Conservation (phyloP, 306 rosid species). For the Sesbania bispinosa region DNA sequence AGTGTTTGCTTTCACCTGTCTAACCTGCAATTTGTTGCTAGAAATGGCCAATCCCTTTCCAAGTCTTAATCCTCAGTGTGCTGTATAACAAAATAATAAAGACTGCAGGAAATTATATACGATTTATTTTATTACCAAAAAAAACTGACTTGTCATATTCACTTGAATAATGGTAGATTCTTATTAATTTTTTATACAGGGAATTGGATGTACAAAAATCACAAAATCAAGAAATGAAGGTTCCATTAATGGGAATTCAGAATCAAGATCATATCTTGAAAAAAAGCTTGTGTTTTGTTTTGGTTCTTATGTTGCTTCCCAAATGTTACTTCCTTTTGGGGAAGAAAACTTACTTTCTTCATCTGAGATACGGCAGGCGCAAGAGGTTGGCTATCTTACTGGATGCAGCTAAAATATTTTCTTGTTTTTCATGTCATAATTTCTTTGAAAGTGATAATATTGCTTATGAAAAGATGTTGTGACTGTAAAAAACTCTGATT, state of each 20-base stretch:
- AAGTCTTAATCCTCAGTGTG: neutral
- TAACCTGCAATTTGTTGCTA: conserved; percentile 7
- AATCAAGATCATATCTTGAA: conserved; percentile 94
- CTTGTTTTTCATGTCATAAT: conserved; percentile 17
- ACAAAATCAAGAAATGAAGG: conserved; percentile 72
- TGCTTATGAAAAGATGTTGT: neutral
- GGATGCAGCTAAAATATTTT: conserved; percentile 11
- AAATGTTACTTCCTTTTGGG: conserved; percentile 93
- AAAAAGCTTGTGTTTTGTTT: conserved; percentile 96
- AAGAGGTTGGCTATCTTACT: conserved; percentile 66
- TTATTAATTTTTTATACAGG: conserved; percentile 46
- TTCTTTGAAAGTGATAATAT: conserved; percentile 12
- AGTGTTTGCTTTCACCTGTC: conserved; percentile 1
- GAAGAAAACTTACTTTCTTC: conserved; percentile 87
- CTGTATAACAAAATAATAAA: neutral
- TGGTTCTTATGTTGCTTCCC: conserved; percentile 86
- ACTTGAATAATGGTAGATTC: conserved; percentile 24
- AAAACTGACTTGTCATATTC: neutral
- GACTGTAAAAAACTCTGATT: conserved; percentile 15
- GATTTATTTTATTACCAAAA: conserved; percentile 6
- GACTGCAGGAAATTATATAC: neutral
- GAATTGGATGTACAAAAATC: conserved; percentile 95
- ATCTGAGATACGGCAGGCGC: conserved; percentile 79
- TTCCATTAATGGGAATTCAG: conserved; percentile 57
- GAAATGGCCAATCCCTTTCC: neutral